These are phyloP conservation scores for Limtongia smithiae DNA, from an alignment of 805 yeast genomes.

Conservation along the genomic window DNA sequence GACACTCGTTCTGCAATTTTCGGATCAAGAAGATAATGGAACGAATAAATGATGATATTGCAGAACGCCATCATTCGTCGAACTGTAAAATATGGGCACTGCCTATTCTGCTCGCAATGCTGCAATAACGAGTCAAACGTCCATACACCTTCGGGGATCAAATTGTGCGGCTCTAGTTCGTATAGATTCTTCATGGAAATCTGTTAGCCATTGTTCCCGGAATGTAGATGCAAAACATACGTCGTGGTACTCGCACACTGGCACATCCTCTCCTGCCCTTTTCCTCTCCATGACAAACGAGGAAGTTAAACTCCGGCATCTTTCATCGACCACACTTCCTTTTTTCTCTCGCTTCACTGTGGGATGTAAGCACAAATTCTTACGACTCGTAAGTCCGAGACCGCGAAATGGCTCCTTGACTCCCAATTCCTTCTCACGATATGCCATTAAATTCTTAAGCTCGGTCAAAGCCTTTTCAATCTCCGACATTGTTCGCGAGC, in stretches of 20 bases:
- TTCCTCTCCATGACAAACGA: conserved; percentile 74
- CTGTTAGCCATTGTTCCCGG: neutral
- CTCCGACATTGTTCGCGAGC: conserved; percentile 99
- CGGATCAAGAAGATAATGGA: conserved; percentile 94
- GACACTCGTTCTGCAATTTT: conserved; percentile 96
- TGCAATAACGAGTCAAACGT: conserved; percentile 81
- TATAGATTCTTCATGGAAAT: conserved; percentile 50
- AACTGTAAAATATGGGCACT: conserved; percentile 96
- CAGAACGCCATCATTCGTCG: conserved; percentile 84
- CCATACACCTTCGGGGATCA: conserved; percentile 89
- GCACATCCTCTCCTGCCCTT: conserved; percentile 56
- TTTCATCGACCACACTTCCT: conserved; percentile 92
- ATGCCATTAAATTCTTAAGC: conserved; percentile 82
- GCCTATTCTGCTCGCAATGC: conserved; percentile 72
- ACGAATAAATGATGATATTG: conserved; percentile 90
- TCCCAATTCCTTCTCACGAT: conserved; percentile 77
- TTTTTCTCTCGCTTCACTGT: conserved; percentile 80
- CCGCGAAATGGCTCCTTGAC: conserved; percentile 89
- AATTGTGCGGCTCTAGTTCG: conserved; percentile 80
- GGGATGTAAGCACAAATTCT: conserved; percentile 90
- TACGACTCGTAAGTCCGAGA: conserved; percentile 88
- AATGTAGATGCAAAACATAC: neutral
- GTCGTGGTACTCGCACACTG: conserved; percentile 85
- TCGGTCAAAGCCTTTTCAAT: conserved; percentile 96
- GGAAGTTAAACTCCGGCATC: conserved; percentile 90